A percentile compares a stretch with the other conserved stretches of the same genome.
Conservation (phyloP, 352 stramenopile genomes). For the Pythium insidiosum region DNA sequence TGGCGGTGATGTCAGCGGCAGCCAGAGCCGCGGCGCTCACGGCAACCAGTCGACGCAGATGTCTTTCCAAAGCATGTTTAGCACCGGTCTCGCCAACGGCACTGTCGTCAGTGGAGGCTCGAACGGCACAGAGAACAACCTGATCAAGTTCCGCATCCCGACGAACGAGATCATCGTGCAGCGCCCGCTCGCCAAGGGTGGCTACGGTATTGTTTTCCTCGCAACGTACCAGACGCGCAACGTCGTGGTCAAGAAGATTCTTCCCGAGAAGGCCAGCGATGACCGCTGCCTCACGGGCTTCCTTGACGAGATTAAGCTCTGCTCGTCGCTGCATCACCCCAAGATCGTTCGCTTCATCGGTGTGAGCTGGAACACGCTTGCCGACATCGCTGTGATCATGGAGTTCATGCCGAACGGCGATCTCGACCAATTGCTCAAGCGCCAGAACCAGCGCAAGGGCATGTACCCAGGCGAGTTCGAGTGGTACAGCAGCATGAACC, state of each 20-base stretch:
- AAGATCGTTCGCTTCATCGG: slow-evolving; percentile 80
- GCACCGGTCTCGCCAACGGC: background rate
- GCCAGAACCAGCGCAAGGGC: slow-evolving; percentile 30
- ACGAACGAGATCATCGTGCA: slow-evolving; percentile 44
- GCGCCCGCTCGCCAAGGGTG: slow-evolving; percentile 50
- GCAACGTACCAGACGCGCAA: slow-evolving; percentile 42
- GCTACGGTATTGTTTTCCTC: slow-evolving; percentile 61
- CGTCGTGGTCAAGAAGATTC: slow-evolving; percentile 79
- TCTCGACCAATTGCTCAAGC: slow-evolving; percentile 60
- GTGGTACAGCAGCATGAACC: slow-evolving; percentile 43
- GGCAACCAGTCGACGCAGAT: no score
- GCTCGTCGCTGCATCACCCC: slow-evolving; percentile 61
- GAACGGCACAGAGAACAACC: slow-evolving; percentile 24
- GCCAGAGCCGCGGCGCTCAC: no score
- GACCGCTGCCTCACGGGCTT: slow-evolving; percentile 61
- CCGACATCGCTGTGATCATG: slow-evolving; percentile 72
- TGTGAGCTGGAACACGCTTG: slow-evolving; percentile 82
- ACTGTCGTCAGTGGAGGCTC: background rate
- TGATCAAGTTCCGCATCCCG: slow-evolving; percentile 61
- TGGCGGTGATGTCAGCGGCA: no score
- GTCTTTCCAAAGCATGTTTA: background rate
- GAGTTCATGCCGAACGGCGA: slow-evolving; percentile 78
- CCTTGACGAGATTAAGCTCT: slow-evolving; percentile 81
- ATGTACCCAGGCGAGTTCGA: slow-evolving; percentile 44
- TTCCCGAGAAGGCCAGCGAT: slow-evolving; percentile 75